Conservation (phyloP, 2,329 filamentous ascomycete species). For the Plectosphaerella plurivora region DNA sequence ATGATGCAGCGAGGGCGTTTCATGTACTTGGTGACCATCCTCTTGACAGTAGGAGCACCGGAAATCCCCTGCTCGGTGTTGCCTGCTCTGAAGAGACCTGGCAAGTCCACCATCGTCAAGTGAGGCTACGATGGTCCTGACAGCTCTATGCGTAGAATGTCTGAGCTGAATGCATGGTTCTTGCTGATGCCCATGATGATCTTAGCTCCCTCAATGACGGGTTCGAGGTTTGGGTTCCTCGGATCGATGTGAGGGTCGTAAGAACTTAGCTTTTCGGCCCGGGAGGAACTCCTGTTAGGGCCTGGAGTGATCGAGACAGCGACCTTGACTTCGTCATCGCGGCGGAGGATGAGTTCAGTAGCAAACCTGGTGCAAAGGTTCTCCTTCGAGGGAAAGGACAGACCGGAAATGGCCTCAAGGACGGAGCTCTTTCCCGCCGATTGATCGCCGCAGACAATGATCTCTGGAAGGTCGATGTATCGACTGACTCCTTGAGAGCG, state of each 20-base stretch:
- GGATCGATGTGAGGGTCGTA: neutral
- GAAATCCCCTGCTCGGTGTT: slow-evolving; percentile 25
- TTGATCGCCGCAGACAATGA: slow-evolving; percentile 54
- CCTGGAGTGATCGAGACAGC: slow-evolving; percentile 18
- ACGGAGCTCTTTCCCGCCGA: slow-evolving; percentile 54
- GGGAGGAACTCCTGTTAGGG: slow-evolving; percentile 11
- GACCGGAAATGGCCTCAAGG: slow-evolving; percentile 50
- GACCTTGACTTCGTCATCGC: slow-evolving; percentile 13
- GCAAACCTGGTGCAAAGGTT: slow-evolving; percentile 51
- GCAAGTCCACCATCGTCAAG: slow-evolving; percentile 43
- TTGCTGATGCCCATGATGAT: slow-evolving; percentile 6
- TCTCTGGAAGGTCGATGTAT: slow-evolving; percentile 34
- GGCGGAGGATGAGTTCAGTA: slow-evolving; percentile 47
- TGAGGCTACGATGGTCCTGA: slow-evolving; percentile 19
- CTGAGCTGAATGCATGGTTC: slow-evolving; percentile 9
- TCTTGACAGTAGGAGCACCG: slow-evolving; percentile 26
- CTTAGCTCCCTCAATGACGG: slow-evolving; percentile 7
- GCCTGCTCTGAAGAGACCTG: slow-evolving; percentile 34
- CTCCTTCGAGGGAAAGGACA: slow-evolving; percentile 49
- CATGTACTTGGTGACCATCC: slow-evolving; percentile 36
- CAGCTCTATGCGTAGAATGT: slow-evolving; percentile 20
- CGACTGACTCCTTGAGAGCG: slow-evolving; percentile 27
- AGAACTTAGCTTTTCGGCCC: slow-evolving; percentile 7
- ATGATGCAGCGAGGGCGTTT: slow-evolving; percentile 35
- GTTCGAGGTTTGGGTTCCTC: neutral